These are phyloP conservation scores for Sapria himalayana DNA, from an alignment of 345 rosid species.

Conservation along the genomic window DNA sequence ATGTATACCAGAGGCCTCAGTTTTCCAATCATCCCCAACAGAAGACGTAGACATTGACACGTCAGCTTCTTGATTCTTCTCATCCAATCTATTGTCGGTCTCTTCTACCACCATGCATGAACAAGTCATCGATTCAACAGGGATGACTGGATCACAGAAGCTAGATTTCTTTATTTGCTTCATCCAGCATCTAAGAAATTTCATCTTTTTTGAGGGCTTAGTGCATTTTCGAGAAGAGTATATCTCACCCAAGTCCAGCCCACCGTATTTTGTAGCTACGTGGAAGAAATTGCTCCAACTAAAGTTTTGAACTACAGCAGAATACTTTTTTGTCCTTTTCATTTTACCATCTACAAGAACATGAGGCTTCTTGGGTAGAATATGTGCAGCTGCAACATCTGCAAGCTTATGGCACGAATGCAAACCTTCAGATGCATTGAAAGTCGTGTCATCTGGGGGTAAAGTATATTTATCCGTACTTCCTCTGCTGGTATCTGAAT, in stretches of 20 bases:
- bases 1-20: conserved; percentile 31
- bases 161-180: conserved; percentile 41
- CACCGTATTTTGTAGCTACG: conserved; percentile 25
- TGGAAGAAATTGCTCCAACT: conserved; percentile 39
- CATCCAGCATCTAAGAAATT: conserved; percentile 86
- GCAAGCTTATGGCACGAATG: conserved; percentile 5
- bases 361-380: conserved; percentile 7
- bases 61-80: conserved; percentile 28
- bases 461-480: conserved; percentile 6
- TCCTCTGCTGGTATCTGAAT: conserved; percentile 5
- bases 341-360: conserved; percentile 12
- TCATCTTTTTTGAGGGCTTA: conserved; percentile 52
- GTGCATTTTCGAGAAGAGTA: conserved; percentile 27
- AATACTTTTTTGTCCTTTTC: conserved; percentile 18
- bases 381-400: conserved; percentile 10
- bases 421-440: conserved; percentile 5
- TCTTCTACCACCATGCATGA: conserved; percentile 20
- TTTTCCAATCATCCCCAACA: conserved; percentile 35
- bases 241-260: conserved; percentile 35
- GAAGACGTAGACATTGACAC: conserved; percentile 28
- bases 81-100: conserved; percentile 13
- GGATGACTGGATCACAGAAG: conserved; percentile 12
- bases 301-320: conserved; percentile 20
- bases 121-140: conserved; percentile 11
- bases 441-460: conserved; percentile 6